Evolutionary conservation across 2,329 filamentous ascomycete species (phyloP), one percentile per base, ranked within the genome.

Genomic region (Diaporthe vaccinii): DNA sequence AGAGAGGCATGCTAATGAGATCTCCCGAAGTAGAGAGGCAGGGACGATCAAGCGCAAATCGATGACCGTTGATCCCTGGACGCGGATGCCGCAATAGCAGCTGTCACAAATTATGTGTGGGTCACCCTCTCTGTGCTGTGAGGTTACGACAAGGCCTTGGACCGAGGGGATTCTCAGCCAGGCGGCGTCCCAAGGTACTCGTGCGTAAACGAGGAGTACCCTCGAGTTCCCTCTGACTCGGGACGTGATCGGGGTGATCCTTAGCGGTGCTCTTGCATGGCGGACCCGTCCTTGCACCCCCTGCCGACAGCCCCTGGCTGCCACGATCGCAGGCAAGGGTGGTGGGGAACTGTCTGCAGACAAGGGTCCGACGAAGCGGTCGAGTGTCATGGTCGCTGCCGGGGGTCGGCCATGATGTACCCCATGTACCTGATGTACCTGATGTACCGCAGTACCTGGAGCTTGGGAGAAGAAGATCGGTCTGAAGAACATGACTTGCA

Each of bases 61-160:
- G 84, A 84, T 84, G 61, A 82, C 82, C 74, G 84, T 80, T 83
- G 84, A 88, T 87, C 86, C 86, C 83, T 84, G 85, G 82, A 79
- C 67, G 70, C 53, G 78, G 78, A 81, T 83, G 81, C 84, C 83
- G 85, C 81, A 76, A 82, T 82, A 84, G 83, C 84, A 87, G 84
- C 84, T 88, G 87, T 89, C 87, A 89, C 87, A 89, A 87, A 88
- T 87, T 88, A 84, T 84, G 83, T 83, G 87, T 89, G 87, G 87
- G 86, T 85, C 87, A 74, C 76, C 79, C 78, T 77, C 77, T 78
- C 44, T 80, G 76, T 74, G 62, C 74, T 67, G 72, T 75, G 72
- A 76, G 78, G 77, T 75, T 74, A 80, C 83, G 82, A 82, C 82
- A 84, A 58, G 83, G 82, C 80, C 84, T 85, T 83, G 83, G 84